phyloP scores from a whole-genome alignment of 352 stramenopile species.

The Globisporangium recalcitrans region DNA sequence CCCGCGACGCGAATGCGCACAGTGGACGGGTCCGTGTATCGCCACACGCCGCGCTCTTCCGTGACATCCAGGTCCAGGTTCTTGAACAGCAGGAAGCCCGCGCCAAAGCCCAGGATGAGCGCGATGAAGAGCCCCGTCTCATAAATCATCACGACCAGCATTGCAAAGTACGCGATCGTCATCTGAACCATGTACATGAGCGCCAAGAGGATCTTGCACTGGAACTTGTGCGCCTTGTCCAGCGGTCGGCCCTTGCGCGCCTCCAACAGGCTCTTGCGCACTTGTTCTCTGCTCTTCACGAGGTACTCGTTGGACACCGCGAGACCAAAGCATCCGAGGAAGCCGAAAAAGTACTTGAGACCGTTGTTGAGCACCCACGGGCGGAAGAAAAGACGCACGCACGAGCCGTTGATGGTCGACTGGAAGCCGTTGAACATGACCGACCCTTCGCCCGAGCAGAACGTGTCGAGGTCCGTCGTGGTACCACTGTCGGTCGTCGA shows the following conservation, averaged over 20 bases:
- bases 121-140: constrained; percentile 72
- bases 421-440: constrained; percentile 86
- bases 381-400: constrained; percentile 70
- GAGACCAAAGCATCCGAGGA: constrained; percentile 62
- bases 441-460: constrained; percentile 61
- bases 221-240: constrained; percentile 56
- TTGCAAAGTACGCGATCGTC: constrained; percentile 77
- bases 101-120: constrained; percentile 62
- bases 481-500: constrained; percentile 12
- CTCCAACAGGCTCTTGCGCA: constrained; percentile 41
- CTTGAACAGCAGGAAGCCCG: constrained; percentile 70
- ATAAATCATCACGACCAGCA: constrained; percentile 84
- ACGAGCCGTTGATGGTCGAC: constrained; percentile 63
- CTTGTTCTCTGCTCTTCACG: constrained; percentile 43
- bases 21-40: constrained; percentile 65
- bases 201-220: constrained; percentile 56
- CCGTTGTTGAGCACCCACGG: constrained; percentile 71
- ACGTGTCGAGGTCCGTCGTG: constrained; percentile 22
- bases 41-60: constrained; percentile 63
- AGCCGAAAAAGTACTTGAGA: constrained; percentile 69
- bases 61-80: constrained; percentile 65
- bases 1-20: constrained; percentile 78
- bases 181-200: constrained; percentile 78
- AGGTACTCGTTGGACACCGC: constrained; percentile 64
- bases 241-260: constrained; percentile 26